Evolutionary conservation across 2,329 filamentous ascomycete genomes (phyloP), one percentile per base, ranked within the genome.

Genomic region (Clonostachys rosea): DNA sequence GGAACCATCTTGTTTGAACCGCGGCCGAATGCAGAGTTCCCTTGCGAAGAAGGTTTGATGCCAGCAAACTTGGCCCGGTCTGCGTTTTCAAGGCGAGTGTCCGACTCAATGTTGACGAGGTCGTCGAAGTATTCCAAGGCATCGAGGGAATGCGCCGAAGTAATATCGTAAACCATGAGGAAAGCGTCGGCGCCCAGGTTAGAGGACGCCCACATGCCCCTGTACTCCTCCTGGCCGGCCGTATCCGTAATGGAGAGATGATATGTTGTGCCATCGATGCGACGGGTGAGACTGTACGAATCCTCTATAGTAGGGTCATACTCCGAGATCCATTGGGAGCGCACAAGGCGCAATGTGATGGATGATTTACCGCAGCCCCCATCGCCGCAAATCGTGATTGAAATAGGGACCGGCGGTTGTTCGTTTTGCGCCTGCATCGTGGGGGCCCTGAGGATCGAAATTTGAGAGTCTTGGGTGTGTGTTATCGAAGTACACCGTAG

Each of bases 171-270:
- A 56, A 94, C 89, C 57, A 94, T 79, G 18, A 94, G 76, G 70
- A 92, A 94, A 52, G 88, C 89, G 63, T 94, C 89, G 51, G 86
- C 86, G 61, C 81, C 78, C 14, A 92, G 79, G 64, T 91, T 92
- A 20, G 84, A 84, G 34, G 83, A 78, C 2, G 87, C 87, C 89
- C 89, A 94, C 74, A 94, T 88, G 56, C 87, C 85, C 55, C 89
- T 85, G 71, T 94, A 94, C 69, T 94, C 89, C 69, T 94, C 89
- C 65, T 94, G 89, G n/a, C 89, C 89, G 24, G 89, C 89, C 2
- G 89, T 92, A 71, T 94, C 89, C 50, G 87, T 92, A 44, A 94
- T 78, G 43, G 79, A 76, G 35, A 94, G 82, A 65, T 89, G 86
- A 75, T 91, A 92, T 44, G 81, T 83, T 46, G 92, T 77, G 59